A percentile compares a stretch with the other conserved stretches of the same genome.
Evolutionary conservation across 768 basidiomycete species (phyloP).

Genomic region (Saitozyma sp.): DNA sequence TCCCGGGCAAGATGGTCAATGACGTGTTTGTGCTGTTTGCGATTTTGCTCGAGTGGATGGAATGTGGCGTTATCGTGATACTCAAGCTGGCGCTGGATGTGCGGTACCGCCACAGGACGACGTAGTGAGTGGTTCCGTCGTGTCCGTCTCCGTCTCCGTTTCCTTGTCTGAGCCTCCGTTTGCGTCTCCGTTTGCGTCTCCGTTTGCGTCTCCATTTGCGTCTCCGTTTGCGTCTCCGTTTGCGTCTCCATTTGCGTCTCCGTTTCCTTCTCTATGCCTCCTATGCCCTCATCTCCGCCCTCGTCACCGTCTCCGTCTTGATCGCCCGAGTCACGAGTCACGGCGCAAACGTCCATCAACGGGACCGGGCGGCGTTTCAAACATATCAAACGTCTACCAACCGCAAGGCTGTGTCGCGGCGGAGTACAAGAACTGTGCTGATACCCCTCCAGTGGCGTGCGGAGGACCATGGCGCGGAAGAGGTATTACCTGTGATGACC

Average conservation of each 20-base stretch:
- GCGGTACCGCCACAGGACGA: conserved; percentile 14
- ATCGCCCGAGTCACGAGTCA: too few relatives aligned
- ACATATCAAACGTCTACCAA: too few relatives aligned
- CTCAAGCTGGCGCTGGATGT: conserved; percentile 28
- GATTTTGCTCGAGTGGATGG: conserved; percentile 31
- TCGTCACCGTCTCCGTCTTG: too few relatives aligned
- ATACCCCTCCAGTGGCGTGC: too few relatives aligned
- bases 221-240: neutral
- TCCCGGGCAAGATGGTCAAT: conserved; percentile 33
- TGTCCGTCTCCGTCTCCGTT: neutral
- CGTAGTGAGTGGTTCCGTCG: conserved; percentile 23
- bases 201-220: neutral
- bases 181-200: too few relatives aligned
- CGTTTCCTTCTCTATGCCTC: neutral
- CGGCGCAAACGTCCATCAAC: too few relatives aligned
- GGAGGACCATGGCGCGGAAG: too few relatives aligned
- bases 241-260: neutral
- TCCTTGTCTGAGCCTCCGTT: neutral
- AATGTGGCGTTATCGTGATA: conserved; percentile 24
- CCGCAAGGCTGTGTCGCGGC: too few relatives aligned
- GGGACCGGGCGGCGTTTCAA: too few relatives aligned
- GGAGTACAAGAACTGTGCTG: too few relatives aligned
- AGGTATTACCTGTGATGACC: too few relatives aligned
- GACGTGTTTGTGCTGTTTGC: conserved; percentile 31
- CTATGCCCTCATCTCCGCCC: neutral